Base-by-base conservation (phyloP, 495 filamentous ascomycete genomes). In the Sabuloglossum arenarium region DNA sequence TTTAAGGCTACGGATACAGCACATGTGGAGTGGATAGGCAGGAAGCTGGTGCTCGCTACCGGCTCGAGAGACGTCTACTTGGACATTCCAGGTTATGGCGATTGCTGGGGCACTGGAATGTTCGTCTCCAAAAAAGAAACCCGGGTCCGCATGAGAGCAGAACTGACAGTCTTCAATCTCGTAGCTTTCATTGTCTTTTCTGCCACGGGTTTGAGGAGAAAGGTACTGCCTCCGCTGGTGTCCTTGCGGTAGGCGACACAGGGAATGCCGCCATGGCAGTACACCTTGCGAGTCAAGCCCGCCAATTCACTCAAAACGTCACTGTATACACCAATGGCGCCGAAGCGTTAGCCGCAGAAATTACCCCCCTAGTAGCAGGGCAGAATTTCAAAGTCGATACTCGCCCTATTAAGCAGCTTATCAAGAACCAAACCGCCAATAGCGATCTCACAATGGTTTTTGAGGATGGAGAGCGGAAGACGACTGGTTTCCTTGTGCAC, bases 21-120 rank as follows among this genome's bases (percentile, higher is more conserved):
- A 0, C 68, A 67, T 0, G 55, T 60, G 21, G 57, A 19, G 12
- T 74, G 65, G 59, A 55, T 58, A 11, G 72, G 75, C 1, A 63
- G 67, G 27, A 78, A 77, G 58, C 29, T 80, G 0, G 64, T 74
- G 1, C 62, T 80, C 6, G 76, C 75, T 0, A 73, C 59, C 5
- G 76, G 76, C 0, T 66, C 72, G 0, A 54, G 37, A 29, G 76
- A 78, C 47, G 46, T 65, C 0, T 61, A 59, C 24, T 60, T 63
- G 19, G 47, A 69, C 11, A 62, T 72, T 53, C 62, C 62, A 2
- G 71, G 72, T 0, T 71, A 69, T 56, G 58, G 28, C 16, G 68
- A 71, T n/a, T 59, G 62, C 45, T 75, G 70, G 70, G 68, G 63
- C 0, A 59, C 61, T 29, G 58, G 63, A n/a, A 70, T 75, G 71